Percentiles rank a stretch among this genome's conserved stretches.
phyloP scores from a whole-genome alignment of 345 rosid genomes.

The Citrus maxima region DNA sequence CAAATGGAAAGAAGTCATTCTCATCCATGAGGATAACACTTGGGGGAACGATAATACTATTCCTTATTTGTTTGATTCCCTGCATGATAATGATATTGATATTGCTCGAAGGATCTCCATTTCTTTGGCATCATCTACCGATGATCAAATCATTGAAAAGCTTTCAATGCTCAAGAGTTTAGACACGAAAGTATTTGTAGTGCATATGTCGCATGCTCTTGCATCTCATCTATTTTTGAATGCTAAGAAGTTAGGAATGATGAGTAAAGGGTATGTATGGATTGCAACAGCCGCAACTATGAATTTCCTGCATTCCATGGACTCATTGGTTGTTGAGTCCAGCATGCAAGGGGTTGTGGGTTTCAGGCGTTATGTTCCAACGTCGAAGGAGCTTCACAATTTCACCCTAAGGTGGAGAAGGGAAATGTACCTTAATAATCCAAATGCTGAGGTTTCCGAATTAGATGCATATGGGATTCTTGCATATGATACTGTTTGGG shows the following conservation, averaged over 20 bases:
- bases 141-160: constrained; percentile 9
- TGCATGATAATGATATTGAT: constrained; percentile 6
- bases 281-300: constrained; percentile 25
- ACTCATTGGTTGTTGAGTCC: constrained; percentile 1
- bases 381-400: constrained; percentile 25
- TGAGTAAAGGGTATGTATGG: constrained; percentile 41
- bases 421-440: not conserved
- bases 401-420: constrained; percentile 32
- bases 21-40: constrained; percentile 28
- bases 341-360: constrained; percentile 45
- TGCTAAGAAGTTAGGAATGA: constrained; percentile 24
- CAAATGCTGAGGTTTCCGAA: not conserved
- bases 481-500: constrained; percentile 33
- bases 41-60: not conserved
- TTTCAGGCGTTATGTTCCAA: constrained; percentile 29
- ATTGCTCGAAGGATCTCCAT: constrained; percentile 4
- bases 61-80: constrained; percentile 8
- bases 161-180: constrained; percentile 13
- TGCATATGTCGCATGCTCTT: constrained; percentile 22
- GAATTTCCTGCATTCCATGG: not conserved
- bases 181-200: constrained; percentile 14
- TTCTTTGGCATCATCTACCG: constrained; percentile 1
- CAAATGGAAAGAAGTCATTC: constrained; percentile 28
- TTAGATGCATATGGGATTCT: constrained; percentile 22
- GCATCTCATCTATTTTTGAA: constrained; percentile 20